Percentiles rank a stretch among this genome's conserved stretches.
phyloP scores from a whole-genome alignment of 371 early-diverging fungal genomes.

The Zopfochytrium polystomum region DNA sequence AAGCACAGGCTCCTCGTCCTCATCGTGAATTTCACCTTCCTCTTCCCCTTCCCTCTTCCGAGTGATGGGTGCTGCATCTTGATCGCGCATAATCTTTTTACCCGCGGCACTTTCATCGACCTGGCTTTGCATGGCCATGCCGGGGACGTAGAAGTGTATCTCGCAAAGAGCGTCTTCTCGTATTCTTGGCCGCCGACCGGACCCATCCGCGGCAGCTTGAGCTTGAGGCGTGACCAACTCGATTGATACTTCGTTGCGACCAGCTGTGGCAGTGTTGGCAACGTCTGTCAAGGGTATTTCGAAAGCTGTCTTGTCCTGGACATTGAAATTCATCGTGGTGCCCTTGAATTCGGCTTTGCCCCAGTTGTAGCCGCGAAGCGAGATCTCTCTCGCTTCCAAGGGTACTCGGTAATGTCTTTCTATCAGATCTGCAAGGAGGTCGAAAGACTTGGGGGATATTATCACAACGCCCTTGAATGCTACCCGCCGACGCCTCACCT shows the following conservation, averaged over 20 bases:
- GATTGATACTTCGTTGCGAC: constrained; percentile 89
- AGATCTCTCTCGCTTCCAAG: constrained; percentile 79
- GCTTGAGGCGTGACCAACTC: constrained; percentile 70
- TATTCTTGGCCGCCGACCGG: constrained; percentile 22
- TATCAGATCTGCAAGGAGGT: constrained; percentile 66
- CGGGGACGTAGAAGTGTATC: constrained; percentile 91
- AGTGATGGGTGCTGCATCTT: constrained; percentile 23
- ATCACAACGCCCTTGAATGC: not conserved
- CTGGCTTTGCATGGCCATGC: constrained; percentile 61
- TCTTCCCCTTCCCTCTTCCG: constrained; percentile 43
- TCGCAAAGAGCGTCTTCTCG: constrained; percentile 82
- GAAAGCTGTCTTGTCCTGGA: constrained; percentile 79
- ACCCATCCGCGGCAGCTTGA: constrained; percentile 48
- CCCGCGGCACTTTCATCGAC: constrained; percentile 34
- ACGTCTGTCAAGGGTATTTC: constrained; percentile 89
- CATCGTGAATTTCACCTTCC: constrained; percentile 64
- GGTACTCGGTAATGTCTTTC: constrained; percentile 66
- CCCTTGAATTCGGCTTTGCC: constrained; percentile 63
- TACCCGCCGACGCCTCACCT: constrained; percentile 49
- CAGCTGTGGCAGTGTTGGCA: constrained; percentile 79
- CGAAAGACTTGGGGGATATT: constrained; percentile 64
- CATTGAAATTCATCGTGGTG: constrained; percentile 73
- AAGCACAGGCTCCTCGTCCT: constrained; percentile 42
- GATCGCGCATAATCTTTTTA: constrained; percentile 20
- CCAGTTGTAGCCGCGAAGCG: constrained; percentile 95